Percentiles rank a stretch among this genome's conserved stretches.
Evolutionary conservation across 2,329 filamentous ascomycete genomes (phyloP).

Genomic region (Colletotrichum eremochloae): DNA sequence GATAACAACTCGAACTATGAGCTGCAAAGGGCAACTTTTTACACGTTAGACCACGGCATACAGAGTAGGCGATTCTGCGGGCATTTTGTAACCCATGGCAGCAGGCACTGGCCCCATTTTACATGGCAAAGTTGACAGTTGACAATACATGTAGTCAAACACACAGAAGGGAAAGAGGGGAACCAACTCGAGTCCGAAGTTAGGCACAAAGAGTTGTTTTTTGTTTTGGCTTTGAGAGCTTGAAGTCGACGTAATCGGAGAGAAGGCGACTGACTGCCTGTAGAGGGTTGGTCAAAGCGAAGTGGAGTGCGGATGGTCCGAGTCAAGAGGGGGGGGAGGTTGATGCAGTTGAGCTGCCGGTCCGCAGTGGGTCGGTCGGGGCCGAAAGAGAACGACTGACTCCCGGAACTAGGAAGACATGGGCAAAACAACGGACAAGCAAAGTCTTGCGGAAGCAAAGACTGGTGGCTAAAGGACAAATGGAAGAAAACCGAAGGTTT

Average conservation of each 20-base stretch:
- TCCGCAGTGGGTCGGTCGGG: slow-evolving; percentile 40
- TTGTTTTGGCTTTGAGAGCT: neutral
- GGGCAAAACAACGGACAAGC: slow-evolving; percentile 5
- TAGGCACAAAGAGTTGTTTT: neutral
- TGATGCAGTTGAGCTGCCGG: slow-evolving; percentile 20
- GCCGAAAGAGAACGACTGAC: slow-evolving; percentile 15
- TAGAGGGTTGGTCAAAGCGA: neutral
- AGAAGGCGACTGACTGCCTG: neutral
- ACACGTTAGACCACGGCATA: slow-evolving; percentile 6
- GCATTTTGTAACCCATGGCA: neutral
- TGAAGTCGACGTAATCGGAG: neutral
- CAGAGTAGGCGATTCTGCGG: neutral
- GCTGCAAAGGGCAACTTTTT: slow-evolving; percentile 17
- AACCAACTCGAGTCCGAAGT: slow-evolving; percentile 26
- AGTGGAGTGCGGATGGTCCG: slow-evolving; percentile 10
- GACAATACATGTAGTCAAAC: neutral
- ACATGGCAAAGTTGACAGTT: neutral
- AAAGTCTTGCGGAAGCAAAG: slow-evolving; percentile 1
- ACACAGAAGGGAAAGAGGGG: neutral
- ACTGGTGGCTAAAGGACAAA: slow-evolving; percentile 11
- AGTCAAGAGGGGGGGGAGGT: neutral
- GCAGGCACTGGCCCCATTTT: slow-evolving; percentile 15
- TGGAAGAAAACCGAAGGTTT: slow-evolving; percentile 31
- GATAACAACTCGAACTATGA: neutral
- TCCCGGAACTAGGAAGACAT: slow-evolving; percentile 20